These are phyloP conservation scores for Solanum infundibuliforme DNA, from an alignment of 257 asterid species.

Conservation along the genomic window DNA sequence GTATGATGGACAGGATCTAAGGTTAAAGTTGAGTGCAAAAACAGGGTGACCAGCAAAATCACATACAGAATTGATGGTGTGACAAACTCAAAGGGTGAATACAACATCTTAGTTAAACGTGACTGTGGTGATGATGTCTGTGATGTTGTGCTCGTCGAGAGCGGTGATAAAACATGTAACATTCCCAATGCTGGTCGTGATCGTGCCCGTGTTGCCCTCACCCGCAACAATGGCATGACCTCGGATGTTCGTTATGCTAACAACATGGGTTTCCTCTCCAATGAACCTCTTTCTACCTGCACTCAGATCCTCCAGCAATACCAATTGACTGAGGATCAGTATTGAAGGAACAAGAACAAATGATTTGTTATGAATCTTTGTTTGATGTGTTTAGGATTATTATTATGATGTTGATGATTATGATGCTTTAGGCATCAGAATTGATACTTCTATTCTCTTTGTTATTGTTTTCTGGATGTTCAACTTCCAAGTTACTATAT, in stretches of 20 bases:
- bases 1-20: constrained; percentile 29
- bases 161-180: constrained; percentile 45
- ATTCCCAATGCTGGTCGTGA: constrained; percentile 46
- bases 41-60: constrained; percentile 2
- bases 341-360: neutral
- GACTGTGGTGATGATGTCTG: constrained; percentile 62
- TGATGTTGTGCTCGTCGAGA: constrained; percentile 35
- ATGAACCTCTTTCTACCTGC: constrained; percentile 44
- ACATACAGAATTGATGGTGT: constrained; percentile 25
- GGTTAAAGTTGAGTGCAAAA: constrained; percentile 52
- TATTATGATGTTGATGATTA: neutral
- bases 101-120: constrained; percentile 32
- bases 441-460: neutral
- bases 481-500: neutral
- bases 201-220: constrained; percentile 56
- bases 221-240: constrained; percentile 65
- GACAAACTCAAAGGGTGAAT: constrained; percentile 36
- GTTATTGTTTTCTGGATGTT: neutral
- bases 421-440: neutral
- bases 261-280: constrained; percentile 45
- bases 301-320: constrained; percentile 52
- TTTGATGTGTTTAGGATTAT: neutral
- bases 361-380: neutral
- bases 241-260: constrained; percentile 46
- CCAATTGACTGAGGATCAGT: constrained; percentile 33